Evolutionary conservation across 2,329 filamentous ascomycete species (phyloP), one percentile per base, ranked within the genome.

Genomic region (Nannizzia gypsea): DNA sequence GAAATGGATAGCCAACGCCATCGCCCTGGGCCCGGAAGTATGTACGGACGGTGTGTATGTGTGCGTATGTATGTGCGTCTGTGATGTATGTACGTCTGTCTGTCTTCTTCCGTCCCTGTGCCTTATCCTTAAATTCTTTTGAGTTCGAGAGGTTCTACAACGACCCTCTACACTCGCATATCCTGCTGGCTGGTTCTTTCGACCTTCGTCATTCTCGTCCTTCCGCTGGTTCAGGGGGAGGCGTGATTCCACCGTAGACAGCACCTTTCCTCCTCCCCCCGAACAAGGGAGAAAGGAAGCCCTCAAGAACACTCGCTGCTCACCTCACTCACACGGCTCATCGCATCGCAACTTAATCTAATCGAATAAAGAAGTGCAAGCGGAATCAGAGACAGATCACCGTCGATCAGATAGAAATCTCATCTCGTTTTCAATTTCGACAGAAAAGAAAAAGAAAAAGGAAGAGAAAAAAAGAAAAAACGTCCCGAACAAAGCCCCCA

Each of bases 91-190:
- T 46, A 20, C 15, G 42, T 46, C 4, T 9, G 17, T 46, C 42
- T 46, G 42, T 46, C 42, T n/a, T 46, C 42, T 46, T 46, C 42
- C 42, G 42, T 46, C 11, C 42, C 42, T 50, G 46, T 50, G 46
- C 46, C 46, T 50, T 50, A 50, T 26, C 46, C 46, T 50, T 50
- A 50, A 50, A 48, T n/a, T n/a, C 15, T 48, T 50, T 50, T 50
- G 46, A 50, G 22, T 50, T 50, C 42, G 42, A 17, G 31, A 34
- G 31, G 42, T 46, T 22, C n/a, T 46, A 46, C 38, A 15, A 40
- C 38, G 31, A 34, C 31, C 31, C 11, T 13, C 5, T 15, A 5
- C 15, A 15, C n/a, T 15, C 38, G 15, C 42, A 46, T 46, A 17
- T 50, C 20, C 11, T 50, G 20, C 26, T 56, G 26, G 22, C 15